Conservation (phyloP, 1,284 basidiomycete genomes). For the Butyriboletus appendiculatus region DNA sequence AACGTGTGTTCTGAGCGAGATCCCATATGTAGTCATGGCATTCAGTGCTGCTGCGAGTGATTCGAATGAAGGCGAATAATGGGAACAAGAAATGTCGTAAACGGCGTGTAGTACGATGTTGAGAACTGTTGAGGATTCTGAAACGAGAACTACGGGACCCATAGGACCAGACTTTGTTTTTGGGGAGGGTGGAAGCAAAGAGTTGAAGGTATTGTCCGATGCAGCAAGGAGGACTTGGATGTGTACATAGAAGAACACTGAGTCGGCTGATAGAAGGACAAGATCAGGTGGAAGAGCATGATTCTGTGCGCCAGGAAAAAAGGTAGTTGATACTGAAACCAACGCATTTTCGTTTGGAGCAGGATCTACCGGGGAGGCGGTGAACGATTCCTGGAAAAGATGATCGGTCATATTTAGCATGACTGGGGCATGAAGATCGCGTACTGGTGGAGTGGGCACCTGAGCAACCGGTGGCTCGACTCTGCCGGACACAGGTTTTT, state of each 20-base stretch:
- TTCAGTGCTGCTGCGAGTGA: conserved; percentile 49
- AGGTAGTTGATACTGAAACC: conserved; percentile 78
- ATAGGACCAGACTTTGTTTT: conserved; percentile 38
- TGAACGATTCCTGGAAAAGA: conserved; percentile 46
- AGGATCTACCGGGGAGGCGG: conserved; percentile 47
- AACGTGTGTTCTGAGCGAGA: conserved; percentile 44
- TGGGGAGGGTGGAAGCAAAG: conserved; percentile 41
- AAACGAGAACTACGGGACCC: conserved; percentile 47
- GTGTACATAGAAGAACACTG: conserved; percentile 75
- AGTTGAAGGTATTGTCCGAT: conserved; percentile 57
- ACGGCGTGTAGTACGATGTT: conserved; percentile 64
- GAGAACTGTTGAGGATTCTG: conserved; percentile 52
- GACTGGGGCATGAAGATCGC: conserved; percentile 21
- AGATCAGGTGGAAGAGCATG: conserved; percentile 56
- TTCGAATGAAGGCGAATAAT: conserved; percentile 59
- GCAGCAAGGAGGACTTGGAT: conserved; percentile 46
- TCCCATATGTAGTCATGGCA: conserved; percentile 51
- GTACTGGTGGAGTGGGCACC: conserved; percentile 67
- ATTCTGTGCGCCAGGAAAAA: conserved; percentile 67
- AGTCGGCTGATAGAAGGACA: conserved; percentile 66
- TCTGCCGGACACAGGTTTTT: conserved; percentile 37
- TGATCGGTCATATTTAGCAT: conserved; percentile 5
- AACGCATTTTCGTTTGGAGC: conserved; percentile 43
- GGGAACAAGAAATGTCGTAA: conserved; percentile 61
- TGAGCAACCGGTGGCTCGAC: conserved; percentile 39